Conservation (phyloP, 2,329 filamentous ascomycete genomes). For the Beauveria asiatica region DNA sequence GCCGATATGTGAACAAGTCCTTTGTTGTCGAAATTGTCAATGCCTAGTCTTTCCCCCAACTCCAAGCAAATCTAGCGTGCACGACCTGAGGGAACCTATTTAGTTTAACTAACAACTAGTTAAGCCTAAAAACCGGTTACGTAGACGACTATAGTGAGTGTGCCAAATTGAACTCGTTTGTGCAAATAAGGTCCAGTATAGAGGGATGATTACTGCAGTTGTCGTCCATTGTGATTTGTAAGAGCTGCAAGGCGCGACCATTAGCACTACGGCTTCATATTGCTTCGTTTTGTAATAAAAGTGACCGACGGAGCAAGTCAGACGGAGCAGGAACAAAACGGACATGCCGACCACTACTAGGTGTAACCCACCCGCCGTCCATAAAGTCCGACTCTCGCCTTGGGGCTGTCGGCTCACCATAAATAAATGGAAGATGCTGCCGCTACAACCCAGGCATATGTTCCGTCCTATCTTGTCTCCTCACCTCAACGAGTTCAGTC, state of each 20-base stretch:
- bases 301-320: background rate
- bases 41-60: background rate
- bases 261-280: too few relatives aligned
- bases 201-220: too few relatives aligned
- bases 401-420: background rate
- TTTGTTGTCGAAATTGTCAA: background rate
- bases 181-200: too few relatives aligned
- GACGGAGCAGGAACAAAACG: background rate
- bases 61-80: background rate
- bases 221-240: too few relatives aligned
- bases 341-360: background rate
- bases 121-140: too few relatives aligned
- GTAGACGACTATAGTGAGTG: too few relatives aligned
- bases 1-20: background rate
- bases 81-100: background rate
- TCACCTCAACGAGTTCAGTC: too few relatives aligned
- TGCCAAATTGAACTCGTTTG: too few relatives aligned
- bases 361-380: background rate
- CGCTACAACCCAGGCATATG: background rate
- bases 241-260: too few relatives aligned
- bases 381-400: background rate
- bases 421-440: background rate
- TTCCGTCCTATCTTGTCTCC: too few relatives aligned
- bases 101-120: too few relatives aligned
- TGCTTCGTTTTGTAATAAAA: background rate